A percentile compares a stretch with the other conserved stretches of the same genome.
Evolutionary conservation across 2,329 filamentous ascomycete genomes (phyloP).

Genomic region (Fusarium neocosmosporiellum): DNA sequence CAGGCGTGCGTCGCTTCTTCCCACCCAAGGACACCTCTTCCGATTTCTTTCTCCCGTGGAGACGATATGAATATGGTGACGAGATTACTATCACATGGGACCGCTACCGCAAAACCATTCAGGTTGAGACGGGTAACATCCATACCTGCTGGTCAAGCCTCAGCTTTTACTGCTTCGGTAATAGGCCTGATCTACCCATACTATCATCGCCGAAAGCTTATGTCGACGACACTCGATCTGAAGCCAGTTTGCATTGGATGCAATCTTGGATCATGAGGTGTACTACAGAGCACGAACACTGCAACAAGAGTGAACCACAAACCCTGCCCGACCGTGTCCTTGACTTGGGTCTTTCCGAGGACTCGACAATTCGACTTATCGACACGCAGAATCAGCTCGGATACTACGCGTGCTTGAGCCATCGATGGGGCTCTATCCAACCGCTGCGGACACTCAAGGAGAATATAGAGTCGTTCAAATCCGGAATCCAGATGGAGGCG

Average conservation of each 20-base stretch:
- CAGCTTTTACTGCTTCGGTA: slow-evolving; percentile 8
- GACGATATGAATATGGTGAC: background rate
- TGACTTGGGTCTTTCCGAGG: background rate
- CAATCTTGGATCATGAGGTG: slow-evolving; percentile 12
- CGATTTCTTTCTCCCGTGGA: slow-evolving; percentile 2
- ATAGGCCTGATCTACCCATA: background rate
- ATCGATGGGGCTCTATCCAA: slow-evolving; percentile 11
- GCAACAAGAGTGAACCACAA: slow-evolving; percentile 13
- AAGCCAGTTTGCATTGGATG: slow-evolving; percentile 17
- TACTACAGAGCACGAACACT: slow-evolving; percentile 15
- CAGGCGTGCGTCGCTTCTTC: slow-evolving; percentile 2
- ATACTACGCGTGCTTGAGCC: slow-evolving; percentile 18
- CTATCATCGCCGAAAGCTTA: slow-evolving; percentile 12
- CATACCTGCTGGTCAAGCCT: slow-evolving; percentile 1
- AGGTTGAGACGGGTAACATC: background rate
- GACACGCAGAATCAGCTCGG: slow-evolving; percentile 7
- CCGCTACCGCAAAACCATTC: background rate
- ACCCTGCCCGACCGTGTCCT: slow-evolving; percentile 17
- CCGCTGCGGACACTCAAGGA: background rate
- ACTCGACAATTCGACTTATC: background rate
- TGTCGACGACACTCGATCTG: slow-evolving; percentile 18
- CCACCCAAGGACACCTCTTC: background rate
- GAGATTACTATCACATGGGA: slow-evolving; percentile 14
- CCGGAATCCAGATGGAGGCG: background rate
- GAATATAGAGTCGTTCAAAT: background rate